Base-by-base conservation (phyloP, 306 rosid species). In the Glycine soja region DNA sequence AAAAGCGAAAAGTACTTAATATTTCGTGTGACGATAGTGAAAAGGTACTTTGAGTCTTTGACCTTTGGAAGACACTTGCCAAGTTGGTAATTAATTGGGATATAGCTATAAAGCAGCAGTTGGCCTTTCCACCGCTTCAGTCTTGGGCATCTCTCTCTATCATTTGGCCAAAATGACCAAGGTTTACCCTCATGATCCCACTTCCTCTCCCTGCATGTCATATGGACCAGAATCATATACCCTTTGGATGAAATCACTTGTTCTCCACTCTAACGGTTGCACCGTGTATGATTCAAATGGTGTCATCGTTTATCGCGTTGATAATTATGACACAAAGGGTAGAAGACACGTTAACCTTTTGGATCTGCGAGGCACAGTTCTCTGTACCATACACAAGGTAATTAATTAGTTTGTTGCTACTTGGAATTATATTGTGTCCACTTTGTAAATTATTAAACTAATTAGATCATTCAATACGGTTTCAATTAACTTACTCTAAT, bases 191-290 rank as follows among this genome's bases (percentile, higher is more conserved):
- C 62, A 46, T 12, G 57, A 76, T 24, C n/a, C 36, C 71, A 72
- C 71, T 58, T 59, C 52, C 72, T 16, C 53, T 67, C 4, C 15
- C 51, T 43, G n/a, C 38, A 19, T 7, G 43, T 19, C 19, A 42
- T 9, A 4, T 43, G 32, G 2, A 67, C 53, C n/a, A 67, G 8
- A 67, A 43, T 19, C 78, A 18, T 89, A 82, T 10, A 92, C 97
- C 3, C 78, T 92, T 6, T 92, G 97, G 97, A 88, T 92, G 97
- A 91, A 92, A 83, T 91, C 95, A 7, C 92, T 92, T 15, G 83
- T 89, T 0, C 82, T 50, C 78, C 89, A 90, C 42, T 70, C 91
- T 6, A 88, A 92, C 76, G 97, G 95, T 40, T 89, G 92, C 90
- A 90, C 97, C 1, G 88, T 89, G 19, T 92, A 82, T 40, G 80